A percentile compares a stretch with the other conserved stretches of the same genome.
Evolutionary conservation across 345 rosid genomes (phyloP).

Genomic region (Erysimum cheiranthoides): DNA sequence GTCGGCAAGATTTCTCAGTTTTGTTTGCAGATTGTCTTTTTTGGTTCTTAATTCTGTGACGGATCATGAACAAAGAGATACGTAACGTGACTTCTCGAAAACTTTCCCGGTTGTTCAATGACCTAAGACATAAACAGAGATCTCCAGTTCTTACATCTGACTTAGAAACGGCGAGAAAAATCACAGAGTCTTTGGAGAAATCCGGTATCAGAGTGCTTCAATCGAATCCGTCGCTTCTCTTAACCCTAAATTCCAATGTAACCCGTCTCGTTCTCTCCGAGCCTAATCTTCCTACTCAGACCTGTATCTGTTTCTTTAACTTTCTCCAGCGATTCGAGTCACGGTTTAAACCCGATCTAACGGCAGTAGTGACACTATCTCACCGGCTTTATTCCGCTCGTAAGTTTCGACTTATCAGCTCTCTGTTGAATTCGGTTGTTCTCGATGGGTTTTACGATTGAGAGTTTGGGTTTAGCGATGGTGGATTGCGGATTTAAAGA

Average conservation of each 20-base stretch:
- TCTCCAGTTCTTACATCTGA: slow-evolving; percentile 4
- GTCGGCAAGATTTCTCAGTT: slow-evolving; percentile 20
- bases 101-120: background rate
- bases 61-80: background rate
- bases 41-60: background rate
- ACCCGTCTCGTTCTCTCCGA: slow-evolving; percentile 53
- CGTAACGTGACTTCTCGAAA: background rate
- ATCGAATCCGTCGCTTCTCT: slow-evolving; percentile 42
- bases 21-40: background rate
- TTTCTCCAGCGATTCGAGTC: slow-evolving; percentile 49
- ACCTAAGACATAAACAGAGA: slow-evolving; percentile 9
- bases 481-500: slow-evolving; percentile 36
- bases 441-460: slow-evolving; percentile 44
- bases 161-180: slow-evolving; percentile 4
- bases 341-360: slow-evolving; percentile 49
- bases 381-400: slow-evolving; percentile 52
- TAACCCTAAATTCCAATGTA: slow-evolving; percentile 46
- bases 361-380: slow-evolving; percentile 49
- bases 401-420: slow-evolving; percentile 52
- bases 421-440: slow-evolving; percentile 47
- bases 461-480: slow-evolving; percentile 46
- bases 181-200: background rate
- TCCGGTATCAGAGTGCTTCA: slow-evolving; percentile 50
- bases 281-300: slow-evolving; percentile 53
- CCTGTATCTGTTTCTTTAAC: slow-evolving; percentile 56